Evolutionary conservation across 331 rosid genomes (phyloP).

Genomic region (Arachis monticola): DNA sequence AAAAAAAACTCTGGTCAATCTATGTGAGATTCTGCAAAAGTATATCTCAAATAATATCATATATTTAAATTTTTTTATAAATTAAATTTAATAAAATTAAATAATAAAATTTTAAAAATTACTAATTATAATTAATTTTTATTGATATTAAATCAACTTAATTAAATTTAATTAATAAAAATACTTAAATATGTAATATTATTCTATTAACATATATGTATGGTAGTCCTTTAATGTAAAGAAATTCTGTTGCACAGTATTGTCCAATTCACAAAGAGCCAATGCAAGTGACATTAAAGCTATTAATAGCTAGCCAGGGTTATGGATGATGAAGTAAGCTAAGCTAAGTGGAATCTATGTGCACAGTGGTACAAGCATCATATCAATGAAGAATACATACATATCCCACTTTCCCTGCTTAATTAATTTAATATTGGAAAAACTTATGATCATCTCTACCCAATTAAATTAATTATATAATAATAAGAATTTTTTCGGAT

Average conservation of each 20-base stretch:
- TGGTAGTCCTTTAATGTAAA: background rate
- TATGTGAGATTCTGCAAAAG: slow-evolving; percentile 2
- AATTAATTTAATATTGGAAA: background rate
- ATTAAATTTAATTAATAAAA: too few species aligned
- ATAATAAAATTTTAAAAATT: too few species aligned
- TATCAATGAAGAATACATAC: slow-evolving; percentile 14
- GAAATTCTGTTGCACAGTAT: slow-evolving; percentile 21
- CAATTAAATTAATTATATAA: background rate
- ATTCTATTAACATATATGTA: too few species aligned
- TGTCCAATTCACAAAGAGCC: background rate
- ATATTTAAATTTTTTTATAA: too few species aligned
- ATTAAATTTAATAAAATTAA: too few species aligned
- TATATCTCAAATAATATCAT: background rate
- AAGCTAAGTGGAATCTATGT: slow-evolving; percentile 28
- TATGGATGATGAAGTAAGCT: slow-evolving; percentile 2
- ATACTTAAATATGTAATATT: too few species aligned
- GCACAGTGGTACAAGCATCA: slow-evolving; percentile 41
- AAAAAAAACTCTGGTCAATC: background rate
- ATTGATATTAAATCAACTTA: too few species aligned
- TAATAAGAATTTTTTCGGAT: background rate
- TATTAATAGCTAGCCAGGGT: background rate
- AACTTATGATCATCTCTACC: slow-evolving; percentile 16
- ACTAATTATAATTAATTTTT: too few species aligned
- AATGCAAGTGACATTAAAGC: slow-evolving; percentile 17
- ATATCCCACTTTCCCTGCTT: slow-evolving; percentile 10